Percentiles rank a stretch among this genome's conserved stretches.
phyloP scores from a whole-genome alignment of 2,329 filamentous ascomycete genomes.

The Stagonosporopsis chrysanthemi region DNA sequence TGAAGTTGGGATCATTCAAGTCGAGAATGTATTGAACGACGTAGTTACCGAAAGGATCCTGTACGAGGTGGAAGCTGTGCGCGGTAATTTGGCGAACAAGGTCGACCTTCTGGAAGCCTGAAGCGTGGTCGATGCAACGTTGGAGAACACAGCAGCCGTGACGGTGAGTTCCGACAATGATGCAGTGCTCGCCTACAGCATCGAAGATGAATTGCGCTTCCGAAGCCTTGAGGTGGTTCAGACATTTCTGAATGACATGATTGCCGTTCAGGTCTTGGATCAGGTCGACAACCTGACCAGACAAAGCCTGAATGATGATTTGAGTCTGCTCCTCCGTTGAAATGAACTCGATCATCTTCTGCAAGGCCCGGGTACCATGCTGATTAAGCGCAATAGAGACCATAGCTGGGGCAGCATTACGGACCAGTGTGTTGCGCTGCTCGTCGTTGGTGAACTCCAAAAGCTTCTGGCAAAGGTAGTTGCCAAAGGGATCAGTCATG shows the following conservation, averaged over 20 bases:
- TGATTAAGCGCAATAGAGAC: slow-evolving; percentile 95
- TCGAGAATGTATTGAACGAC: slow-evolving; percentile 98
- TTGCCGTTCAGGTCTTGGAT: slow-evolving; percentile 99
- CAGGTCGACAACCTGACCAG: slow-evolving; percentile 85
- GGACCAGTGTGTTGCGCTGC: slow-evolving; percentile 89
- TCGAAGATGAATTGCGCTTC: slow-evolving; percentile 98
- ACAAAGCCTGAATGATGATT: slow-evolving; percentile 85
- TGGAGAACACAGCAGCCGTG: slow-evolving; percentile 98
- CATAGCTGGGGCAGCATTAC: slow-evolving; percentile 86
- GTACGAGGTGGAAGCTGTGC: slow-evolving; percentile 86
- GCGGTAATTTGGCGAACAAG: slow-evolving; percentile 87
- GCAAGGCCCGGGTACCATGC: slow-evolving; percentile 92
- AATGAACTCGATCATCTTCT: slow-evolving; percentile 99
- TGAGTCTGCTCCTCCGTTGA: slow-evolving; percentile 73
- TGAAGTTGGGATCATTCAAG: slow-evolving; percentile 85
- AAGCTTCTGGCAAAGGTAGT: slow-evolving; percentile 98
- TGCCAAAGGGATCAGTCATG: slow-evolving; percentile 98
- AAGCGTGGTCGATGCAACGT: slow-evolving; percentile 96
- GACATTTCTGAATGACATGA: slow-evolving; percentile 98
- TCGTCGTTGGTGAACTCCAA: slow-evolving; percentile 95
- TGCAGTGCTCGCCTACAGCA: slow-evolving; percentile 84
- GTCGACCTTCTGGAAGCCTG: slow-evolving; percentile 85
- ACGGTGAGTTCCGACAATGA: slow-evolving; percentile 93
- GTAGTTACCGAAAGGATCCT: slow-evolving; percentile 98
- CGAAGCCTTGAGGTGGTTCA: slow-evolving; percentile 85